Conservation (phyloP, 805 yeast species). For the Clavispora asparagi region DNA sequence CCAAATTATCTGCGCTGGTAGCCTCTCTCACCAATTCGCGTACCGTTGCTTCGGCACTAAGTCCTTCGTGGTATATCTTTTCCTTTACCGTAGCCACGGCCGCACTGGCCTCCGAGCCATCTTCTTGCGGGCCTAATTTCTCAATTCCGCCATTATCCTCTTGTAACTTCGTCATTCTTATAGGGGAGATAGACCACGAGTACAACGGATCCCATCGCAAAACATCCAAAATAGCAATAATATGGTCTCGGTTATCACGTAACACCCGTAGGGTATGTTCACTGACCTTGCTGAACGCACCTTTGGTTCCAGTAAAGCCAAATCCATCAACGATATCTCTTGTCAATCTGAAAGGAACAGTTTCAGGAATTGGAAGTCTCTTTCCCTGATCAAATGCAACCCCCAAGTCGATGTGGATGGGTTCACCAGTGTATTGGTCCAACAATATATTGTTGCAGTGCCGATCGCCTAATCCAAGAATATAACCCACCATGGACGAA, state of each 20-base stretch:
- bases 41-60: slow-evolving; percentile 81
- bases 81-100: slow-evolving; percentile 70
- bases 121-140: slow-evolving; percentile 24
- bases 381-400: slow-evolving; percentile 95
- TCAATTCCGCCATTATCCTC: slow-evolving; percentile 22
- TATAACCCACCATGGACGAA: slow-evolving; percentile 79
- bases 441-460: slow-evolving; percentile 86
- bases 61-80: slow-evolving; percentile 59
- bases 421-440: slow-evolving; percentile 82
- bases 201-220: slow-evolving; percentile 89
- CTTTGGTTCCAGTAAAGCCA: slow-evolving; percentile 82
- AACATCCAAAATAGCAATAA: slow-evolving; percentile 78
- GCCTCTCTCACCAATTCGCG: slow-evolving; percentile 80
- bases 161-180: slow-evolving; percentile 53
- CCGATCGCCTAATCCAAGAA: slow-evolving; percentile 91
- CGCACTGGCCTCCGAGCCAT: slow-evolving; percentile 69
- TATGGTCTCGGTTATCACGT: slow-evolving; percentile 59
- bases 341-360: slow-evolving; percentile 89
- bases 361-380: slow-evolving; percentile 78
- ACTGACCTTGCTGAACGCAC: slow-evolving; percentile 67
- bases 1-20: slow-evolving; percentile 57
- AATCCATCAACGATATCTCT: slow-evolving; percentile 89
- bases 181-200: slow-evolving; percentile 83
- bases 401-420: slow-evolving; percentile 93
- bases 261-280: slow-evolving; percentile 69